Base-by-base conservation (phyloP, 202 grass and related monocot species). In the Musa balbisiana region DNA sequence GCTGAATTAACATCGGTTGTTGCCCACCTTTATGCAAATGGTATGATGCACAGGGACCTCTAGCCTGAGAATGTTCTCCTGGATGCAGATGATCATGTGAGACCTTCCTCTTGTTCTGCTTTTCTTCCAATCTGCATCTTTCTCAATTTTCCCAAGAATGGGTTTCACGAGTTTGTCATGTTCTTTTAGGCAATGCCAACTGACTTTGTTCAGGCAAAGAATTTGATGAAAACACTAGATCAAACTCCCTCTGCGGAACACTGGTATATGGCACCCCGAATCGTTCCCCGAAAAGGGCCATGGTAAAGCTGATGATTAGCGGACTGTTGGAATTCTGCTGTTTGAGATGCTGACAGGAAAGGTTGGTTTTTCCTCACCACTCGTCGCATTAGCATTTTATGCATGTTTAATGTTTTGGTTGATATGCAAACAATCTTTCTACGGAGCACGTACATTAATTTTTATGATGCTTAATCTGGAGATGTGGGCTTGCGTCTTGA, bases 341-440 rank as follows among this genome's bases (percentile, higher is more conserved):
- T 98, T 92, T 49, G 95, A 98, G 87, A 98, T 98, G 95, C 95
- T 98, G 82, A 98, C 95, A 1, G 85, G 95, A 77, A 94, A 88
- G 89, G 95, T 98, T 43, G 60, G 56, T 82, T 68, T 43, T 15
- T 81, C 14, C 23, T 60, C 52, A 49, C 29, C 72, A 52, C 55
- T 52, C 2, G 16, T 33, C 3, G 29, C 29, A 33, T 4, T 4
- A 33, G 29, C 29, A 33, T 33, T 4, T 33, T 3, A 5, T 43
- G 33, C 33, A 43, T 0, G 33, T 43, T 43, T 43, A 43, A 43
- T 43, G 33, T 43, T 43, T 43, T 43, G 33, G 33, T 43, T 43
- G 33, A 43, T 43, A 6, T 43, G 33, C 33, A 43, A 43, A 43
- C 33, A 43, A 43, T 43, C 33, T 6, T 43, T 43, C 0, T 6